Evolutionary conservation across 2,329 filamentous ascomycete species (phyloP).

Genomic region (Sclerotiophoma versabilis): DNA sequence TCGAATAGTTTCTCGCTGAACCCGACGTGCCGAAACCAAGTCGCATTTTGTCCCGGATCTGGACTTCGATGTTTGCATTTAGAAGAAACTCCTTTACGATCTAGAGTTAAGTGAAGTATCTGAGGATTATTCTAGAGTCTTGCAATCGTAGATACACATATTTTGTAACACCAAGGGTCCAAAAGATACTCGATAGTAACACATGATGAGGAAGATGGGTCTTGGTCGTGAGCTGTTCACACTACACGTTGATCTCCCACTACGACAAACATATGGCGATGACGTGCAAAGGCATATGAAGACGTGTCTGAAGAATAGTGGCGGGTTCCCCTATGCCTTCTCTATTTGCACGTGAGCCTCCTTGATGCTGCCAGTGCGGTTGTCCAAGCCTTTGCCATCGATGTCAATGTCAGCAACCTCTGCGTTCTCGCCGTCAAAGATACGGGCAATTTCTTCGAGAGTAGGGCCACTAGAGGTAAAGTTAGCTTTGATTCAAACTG

Average conservation of each 20-base stretch:
- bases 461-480: slow-evolving; percentile 65
- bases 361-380: slow-evolving; percentile 20
- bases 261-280: background rate
- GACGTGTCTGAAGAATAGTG: background rate
- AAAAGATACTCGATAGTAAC: no score
- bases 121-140: no score
- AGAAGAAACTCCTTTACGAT: no score
- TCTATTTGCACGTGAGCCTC: slow-evolving; percentile 21
- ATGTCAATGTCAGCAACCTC: slow-evolving; percentile 35
- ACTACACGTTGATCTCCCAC: background rate
- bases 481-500: slow-evolving; percentile 12
- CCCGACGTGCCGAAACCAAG: no score
- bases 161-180: no score
- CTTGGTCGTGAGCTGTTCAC: slow-evolving; percentile 39
- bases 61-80: no score
- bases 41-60: no score
- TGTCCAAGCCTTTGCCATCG: slow-evolving; percentile 17
- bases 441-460: slow-evolving; percentile 70
- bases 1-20: no score
- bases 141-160: no score
- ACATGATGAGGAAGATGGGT: no score
- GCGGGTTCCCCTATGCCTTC: slow-evolving; percentile 17
- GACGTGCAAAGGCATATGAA: background rate
- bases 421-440: slow-evolving; percentile 69
- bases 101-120: no score